Base-by-base conservation (phyloP, 169 alveolate genomes). In the Plasmodium ovale region DNA sequence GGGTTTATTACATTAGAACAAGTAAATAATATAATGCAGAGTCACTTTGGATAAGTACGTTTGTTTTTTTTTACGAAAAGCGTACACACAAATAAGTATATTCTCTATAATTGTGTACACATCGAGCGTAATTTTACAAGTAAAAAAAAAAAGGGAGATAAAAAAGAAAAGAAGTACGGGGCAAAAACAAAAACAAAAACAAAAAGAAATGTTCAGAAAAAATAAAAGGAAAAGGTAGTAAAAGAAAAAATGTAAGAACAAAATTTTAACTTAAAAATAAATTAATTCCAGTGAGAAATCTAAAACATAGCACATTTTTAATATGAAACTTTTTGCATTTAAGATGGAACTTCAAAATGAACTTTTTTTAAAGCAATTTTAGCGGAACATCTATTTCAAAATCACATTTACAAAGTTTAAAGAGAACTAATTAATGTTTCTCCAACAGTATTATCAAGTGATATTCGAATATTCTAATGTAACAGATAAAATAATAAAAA, bases 401-500 rank as follows among this genome's bases (percentile, higher is more conserved):
- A 39, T 39, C 51, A 39, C 51, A 39, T 9, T 39, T 9, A 39
- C 51, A 39, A 39, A 39, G 9, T 39, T 39, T 39, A 6, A 65
- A 4, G 54, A 12, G 27, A 16, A 65, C 19, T 29, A 4, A 25
- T 4, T 16, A 21, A 65, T 19, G 12, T 14, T 27, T 27, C 27
- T n/a, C 0, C 54, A 16, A 31, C 6, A 31, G 7, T 65, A n/a
- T 42, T 31, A 23, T 31, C 23, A 31, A 35, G 42, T 19, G 42
- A 65, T 33, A 65, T 65, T 39, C 58, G 35, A 65, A 35, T 25
- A 35, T 65, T 65, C 19, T 65, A 65, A 49, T 54, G 35, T 33
- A 65, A 65, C 35, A 37, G 9, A n/a, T 5, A 51, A 51, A 51
- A n/a, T 4, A 51, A 51, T 14, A 51, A n/a, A 51, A 51, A 51